Evolutionary conservation across 2,329 filamentous ascomycete genomes (phyloP).

Genomic region (Trichoderma pleuroti): DNA sequence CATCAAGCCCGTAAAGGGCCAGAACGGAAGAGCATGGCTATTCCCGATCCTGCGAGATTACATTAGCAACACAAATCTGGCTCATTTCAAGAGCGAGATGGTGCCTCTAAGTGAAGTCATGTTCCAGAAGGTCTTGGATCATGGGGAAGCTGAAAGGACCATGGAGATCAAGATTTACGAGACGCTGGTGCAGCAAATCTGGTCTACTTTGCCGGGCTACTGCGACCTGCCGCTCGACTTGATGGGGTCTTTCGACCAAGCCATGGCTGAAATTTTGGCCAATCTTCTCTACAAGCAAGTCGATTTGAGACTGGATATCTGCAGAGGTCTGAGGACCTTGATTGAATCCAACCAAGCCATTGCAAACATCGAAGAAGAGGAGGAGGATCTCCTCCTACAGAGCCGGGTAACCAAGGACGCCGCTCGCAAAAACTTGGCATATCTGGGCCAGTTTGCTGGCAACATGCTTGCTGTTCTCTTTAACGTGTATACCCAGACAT

Average conservation of each 20-base stretch:
- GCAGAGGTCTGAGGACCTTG: conserved; percentile 77
- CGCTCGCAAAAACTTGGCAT: conserved; percentile 76
- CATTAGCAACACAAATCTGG: conserved; percentile 81
- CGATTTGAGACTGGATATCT: conserved; percentile 81
- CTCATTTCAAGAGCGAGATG: conserved; percentile 81
- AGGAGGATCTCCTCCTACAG: conserved; percentile 71
- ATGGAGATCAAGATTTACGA: conserved; percentile 98
- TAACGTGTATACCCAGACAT: conserved; percentile 95
- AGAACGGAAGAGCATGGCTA: conserved; percentile 90
- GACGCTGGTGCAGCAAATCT: conserved; percentile 91
- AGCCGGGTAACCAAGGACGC: conserved; percentile 71
- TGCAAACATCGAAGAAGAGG: conserved; percentile 65
- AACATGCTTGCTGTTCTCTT: conserved; percentile 96
- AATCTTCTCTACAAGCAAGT: conserved; percentile 92
- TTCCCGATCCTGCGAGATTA: conserved; percentile 86
- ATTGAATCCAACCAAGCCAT: conserved; percentile 91
- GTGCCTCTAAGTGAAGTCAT: conserved; percentile 85
- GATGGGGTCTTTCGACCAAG: conserved; percentile 72
- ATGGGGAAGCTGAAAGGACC: conserved; percentile 78
- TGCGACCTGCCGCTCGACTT: conserved; percentile 88
- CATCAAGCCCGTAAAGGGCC: conserved; percentile 67
- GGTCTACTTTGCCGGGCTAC: conserved; percentile 90
- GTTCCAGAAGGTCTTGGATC: conserved; percentile 83
- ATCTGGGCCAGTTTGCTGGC: conserved; percentile 73
- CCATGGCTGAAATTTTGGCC: conserved; percentile 83